A percentile compares a stretch with the other conserved stretches of the same genome.
These are phyloP conservation scores for Heimioporus retisporus DNA, from an alignment of 1,284 basidiomycete species.

Conservation along the genomic window DNA sequence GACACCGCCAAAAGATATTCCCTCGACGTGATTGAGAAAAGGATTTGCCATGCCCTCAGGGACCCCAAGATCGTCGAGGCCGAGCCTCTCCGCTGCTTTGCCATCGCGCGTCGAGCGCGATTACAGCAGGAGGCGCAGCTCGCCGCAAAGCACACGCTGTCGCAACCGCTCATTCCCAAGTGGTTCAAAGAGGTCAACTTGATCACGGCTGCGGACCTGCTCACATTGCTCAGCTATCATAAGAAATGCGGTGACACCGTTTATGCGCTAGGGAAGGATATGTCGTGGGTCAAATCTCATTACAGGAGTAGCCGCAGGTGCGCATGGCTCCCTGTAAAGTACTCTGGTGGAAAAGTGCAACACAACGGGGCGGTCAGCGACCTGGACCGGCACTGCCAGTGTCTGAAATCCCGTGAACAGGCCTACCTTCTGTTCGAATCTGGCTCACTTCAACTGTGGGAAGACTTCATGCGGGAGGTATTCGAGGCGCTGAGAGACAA, in stretches of 20 bases:
- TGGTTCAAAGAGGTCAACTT: constrained; percentile 25
- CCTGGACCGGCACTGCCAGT: constrained; percentile 1
- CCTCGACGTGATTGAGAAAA: constrained; percentile 29
- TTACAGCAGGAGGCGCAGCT: constrained; percentile 20
- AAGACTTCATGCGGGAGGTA: constrained; percentile 22
- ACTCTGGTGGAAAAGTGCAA: too few species aligned
- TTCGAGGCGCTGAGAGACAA: constrained; percentile 23
- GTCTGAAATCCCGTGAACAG: not conserved
- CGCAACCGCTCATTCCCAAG: constrained; percentile 21
- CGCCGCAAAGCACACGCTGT: constrained; percentile 28
- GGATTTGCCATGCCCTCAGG: constrained; percentile 14
- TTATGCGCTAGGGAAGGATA: constrained; percentile 13
- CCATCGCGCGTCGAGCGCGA: constrained; percentile 19
- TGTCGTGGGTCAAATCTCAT: constrained; percentile 28
- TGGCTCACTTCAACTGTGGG: constrained; percentile 28
- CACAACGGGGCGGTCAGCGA: too few species aligned
- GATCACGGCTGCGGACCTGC: constrained; percentile 27
- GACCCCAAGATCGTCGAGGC: constrained; percentile 24
- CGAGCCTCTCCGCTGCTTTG: constrained; percentile 31
- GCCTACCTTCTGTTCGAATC: not conserved
- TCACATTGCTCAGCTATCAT: constrained; percentile 34
- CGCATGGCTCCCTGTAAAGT: constrained; percentile 19
- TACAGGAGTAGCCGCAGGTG: constrained; percentile 14
- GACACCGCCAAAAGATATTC: constrained; percentile 32
- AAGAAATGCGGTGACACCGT: constrained; percentile 22